Percentiles rank a stretch among this genome's conserved stretches.
These are phyloP conservation scores for Chrysanthemum lavandulifolium DNA, from an alignment of 129 eudicot species.

Conservation along the genomic window DNA sequence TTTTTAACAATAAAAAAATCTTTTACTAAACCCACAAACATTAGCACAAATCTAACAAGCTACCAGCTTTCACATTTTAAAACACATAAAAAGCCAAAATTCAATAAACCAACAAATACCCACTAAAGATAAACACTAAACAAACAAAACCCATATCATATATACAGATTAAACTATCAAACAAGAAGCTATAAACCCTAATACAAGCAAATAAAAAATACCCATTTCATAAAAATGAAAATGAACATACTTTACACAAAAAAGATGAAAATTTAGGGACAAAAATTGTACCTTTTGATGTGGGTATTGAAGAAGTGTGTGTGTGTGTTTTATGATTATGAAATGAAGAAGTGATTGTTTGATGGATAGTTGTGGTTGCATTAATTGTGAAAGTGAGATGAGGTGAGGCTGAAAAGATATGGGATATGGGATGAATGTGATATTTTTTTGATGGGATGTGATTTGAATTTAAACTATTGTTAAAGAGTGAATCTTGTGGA, in stretches of 20 bases:
- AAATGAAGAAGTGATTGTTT: conserved; percentile 22
- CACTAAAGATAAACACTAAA: background rate
- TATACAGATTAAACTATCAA: background rate
- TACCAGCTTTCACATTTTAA: conserved; percentile 15
- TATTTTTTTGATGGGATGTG: conserved; percentile 14
- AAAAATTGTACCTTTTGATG: conserved; percentile 23
- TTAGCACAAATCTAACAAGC: conserved; percentile 12
- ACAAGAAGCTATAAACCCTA: conserved; percentile 9
- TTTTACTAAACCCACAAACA: background rate
- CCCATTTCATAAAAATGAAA: conserved; percentile 15
- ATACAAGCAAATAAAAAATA: background rate
- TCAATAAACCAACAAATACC: background rate
- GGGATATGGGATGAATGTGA: conserved; percentile 19
- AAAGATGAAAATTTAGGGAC: conserved; percentile 16
- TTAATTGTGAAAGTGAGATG: conserved; percentile 50
- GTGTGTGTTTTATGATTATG: background rate
- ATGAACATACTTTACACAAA: background rate
- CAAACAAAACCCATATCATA: conserved; percentile 20
- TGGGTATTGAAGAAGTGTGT: background rate
- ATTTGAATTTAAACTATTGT: background rate
- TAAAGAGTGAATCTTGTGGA: conserved; percentile 26
- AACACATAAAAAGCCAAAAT: no score
- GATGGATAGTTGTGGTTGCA: conserved; percentile 29
- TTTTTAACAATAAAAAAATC: conserved; percentile 16
- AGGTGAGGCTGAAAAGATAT: conserved; percentile 10